Base-by-base conservation (phyloP, 352 stramenopile genomes). In the Blastocystis sp. region DNA sequence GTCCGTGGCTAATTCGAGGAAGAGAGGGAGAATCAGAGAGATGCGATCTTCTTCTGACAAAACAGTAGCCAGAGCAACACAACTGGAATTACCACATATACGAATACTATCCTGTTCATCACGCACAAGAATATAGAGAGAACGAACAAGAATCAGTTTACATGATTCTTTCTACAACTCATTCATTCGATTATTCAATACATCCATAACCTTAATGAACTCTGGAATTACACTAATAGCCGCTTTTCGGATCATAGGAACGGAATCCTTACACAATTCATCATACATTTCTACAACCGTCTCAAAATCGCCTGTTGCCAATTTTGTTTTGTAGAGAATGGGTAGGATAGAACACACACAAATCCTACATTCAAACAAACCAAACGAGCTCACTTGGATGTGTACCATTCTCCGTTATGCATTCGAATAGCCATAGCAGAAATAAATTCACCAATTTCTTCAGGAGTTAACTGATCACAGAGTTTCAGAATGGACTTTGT, bases 121-220 rank as follows among this genome's bases (percentile, higher is more conserved):
- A 54, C 69, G 69, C 6, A 80, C 69, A 1, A 80, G 69, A 32
- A 80, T 39, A 54, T 80, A 80, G 27, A 80, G 46, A 63, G 49
- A 43, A 54, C 69, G 69, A 16, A 80, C 69, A 32, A 80, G 69
- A 37, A 80, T 80, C 12, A 80, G 43, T 42, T 80, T 80, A 42
- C 69, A 80, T 37, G 19, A 65, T 14, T 80, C 69, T 12, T 39
- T 51, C 69, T 80, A 80, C 21, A 29, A 4, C 9, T 21, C n/a
- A 80, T 1, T 1, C 7, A 5, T 21, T 27, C 7, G 1, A 21
- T 4, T 4, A 21, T 24, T 3, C 0, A 16, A 1, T 58, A 80
- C 69, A 1, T 80, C 69, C 69, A 80, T 80, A n/a, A 80, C 69
- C 27, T 80, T 80, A 27, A 80, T 80, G 27, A 80, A 80, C n/a